Conservation (phyloP, 2,329 filamentous ascomycete genomes). For the Westerdykella sp. region DNA sequence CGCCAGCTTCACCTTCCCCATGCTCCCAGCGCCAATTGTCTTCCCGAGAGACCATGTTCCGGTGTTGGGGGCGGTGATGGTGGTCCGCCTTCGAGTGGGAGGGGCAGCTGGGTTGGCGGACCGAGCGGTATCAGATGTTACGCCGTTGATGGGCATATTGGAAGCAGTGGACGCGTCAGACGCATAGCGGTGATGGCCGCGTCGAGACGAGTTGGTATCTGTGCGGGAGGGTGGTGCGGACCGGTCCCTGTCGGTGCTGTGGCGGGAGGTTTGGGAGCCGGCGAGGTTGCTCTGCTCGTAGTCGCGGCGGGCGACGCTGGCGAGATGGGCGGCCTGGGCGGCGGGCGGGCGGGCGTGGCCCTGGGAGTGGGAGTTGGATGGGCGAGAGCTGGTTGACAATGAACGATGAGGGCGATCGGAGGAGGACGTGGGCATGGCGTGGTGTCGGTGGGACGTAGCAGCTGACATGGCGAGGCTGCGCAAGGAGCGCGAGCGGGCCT, state of each 20-base stretch:
- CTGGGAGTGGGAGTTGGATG: conserved; percentile 30
- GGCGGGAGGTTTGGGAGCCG: conserved; percentile 49
- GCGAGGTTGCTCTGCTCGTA: conserved; percentile 66
- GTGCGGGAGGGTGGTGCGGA: conserved; percentile 44
- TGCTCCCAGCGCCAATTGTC: conserved; percentile 94
- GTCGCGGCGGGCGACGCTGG: conserved; percentile 58
- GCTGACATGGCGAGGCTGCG: conserved; percentile 32
- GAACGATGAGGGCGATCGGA: conserved; percentile 33
- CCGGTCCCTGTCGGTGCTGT: conserved; percentile 60
- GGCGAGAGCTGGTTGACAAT: conserved; percentile 31
- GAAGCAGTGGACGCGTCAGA: conserved; percentile 38
- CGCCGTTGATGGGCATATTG: conserved; percentile 35
- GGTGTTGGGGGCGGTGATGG: conserved; percentile 73
- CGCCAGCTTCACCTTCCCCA: conserved; percentile 97
- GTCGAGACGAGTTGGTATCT: conserved; percentile 46
- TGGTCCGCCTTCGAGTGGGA: conserved; percentile 55
- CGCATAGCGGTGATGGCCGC: conserved; percentile 42
- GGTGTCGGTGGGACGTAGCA: conserved; percentile 24
- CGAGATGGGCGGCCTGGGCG: conserved; percentile 44
- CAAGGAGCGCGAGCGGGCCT: conserved; percentile 19
- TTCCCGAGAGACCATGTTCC: conserved; percentile 95
- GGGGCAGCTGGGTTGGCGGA: conserved; percentile 11
- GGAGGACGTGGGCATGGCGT: conserved; percentile 7
- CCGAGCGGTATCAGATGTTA: conserved; percentile 28
- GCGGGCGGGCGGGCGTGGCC: conserved; percentile 15